Evolutionary conservation across 2,329 filamentous ascomycete species (phyloP), one percentile per base, ranked within the genome.

Genomic region (Xylaria arbuscula): DNA sequence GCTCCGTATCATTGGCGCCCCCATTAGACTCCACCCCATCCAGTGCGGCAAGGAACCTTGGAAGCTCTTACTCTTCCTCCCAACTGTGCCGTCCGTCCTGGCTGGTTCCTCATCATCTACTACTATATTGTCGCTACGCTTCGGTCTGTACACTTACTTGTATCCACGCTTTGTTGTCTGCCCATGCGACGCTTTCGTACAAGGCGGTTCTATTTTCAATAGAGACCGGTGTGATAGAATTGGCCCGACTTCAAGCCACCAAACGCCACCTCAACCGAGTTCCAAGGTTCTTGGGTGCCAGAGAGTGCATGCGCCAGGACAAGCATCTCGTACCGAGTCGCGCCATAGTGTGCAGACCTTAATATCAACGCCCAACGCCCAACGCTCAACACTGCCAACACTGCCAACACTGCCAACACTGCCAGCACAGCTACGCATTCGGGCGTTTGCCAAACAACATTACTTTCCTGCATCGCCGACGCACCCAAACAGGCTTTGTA

Each of bases 1-100:
- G 19, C 55, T 19, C 32, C 72, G 63, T 71, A 63, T 72, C 69
- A 71, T 70, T 72, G 68, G 62, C 17, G 55, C 47, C 66, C 22
- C 28, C 40, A 22, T 15, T 24, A 22, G 45, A 57, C 64, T 60
- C 64, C 68, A 62, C 61, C 48, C n/a, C 57, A 51, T 40, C n/a
- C 56, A 54, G 64, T 45, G 64, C 60, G 64, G 64, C 57, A 56
- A 67, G 68, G 60, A 70, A 60, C 48, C 64, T 58, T 56, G 68
- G 60, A 70, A 60, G 55, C 64, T 58, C 61, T 61, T 51, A 55
- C 56, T 62, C 56, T 58, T 59, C 56, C 57, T 38, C 45, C 54
- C 24, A 19, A 58, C 42, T 61, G 15, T 38, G 50, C 57, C 24
- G 34, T 22, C 42, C 45, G 63, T 57, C 54, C 66, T 56, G 36